These are phyloP conservation scores for Pterocarpus santalinus DNA, from an alignment of 306 rosid species.

Conservation along the genomic window DNA sequence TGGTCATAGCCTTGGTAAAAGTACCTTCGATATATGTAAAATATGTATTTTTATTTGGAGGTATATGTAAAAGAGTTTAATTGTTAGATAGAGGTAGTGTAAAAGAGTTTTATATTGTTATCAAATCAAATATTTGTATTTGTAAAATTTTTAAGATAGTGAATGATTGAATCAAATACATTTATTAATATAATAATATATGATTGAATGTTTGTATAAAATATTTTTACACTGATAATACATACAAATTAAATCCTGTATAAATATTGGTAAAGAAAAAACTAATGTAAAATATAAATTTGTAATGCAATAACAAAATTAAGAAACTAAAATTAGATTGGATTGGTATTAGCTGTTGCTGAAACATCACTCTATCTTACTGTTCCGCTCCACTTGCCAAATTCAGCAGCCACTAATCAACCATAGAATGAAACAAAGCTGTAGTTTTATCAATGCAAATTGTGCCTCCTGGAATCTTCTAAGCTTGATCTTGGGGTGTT, in stretches of 20 bases:
- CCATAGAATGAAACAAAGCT: background rate
- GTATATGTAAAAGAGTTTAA: too few species aligned
- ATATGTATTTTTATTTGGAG: too few species aligned
- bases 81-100: too few species aligned
- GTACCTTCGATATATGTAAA: background rate
- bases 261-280: background rate
- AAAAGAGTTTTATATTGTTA: too few species aligned
- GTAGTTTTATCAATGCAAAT: slow-evolving; percentile 20
- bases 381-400: slow-evolving; percentile 18
- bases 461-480: slow-evolving; percentile 8
- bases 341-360: slow-evolving; percentile 12
- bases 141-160: too few species aligned
- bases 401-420: slow-evolving; percentile 1
- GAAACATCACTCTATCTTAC: slow-evolving; percentile 23
- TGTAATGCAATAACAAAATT: background rate
- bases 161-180: too few species aligned
- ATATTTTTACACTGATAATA: too few species aligned
- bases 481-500: background rate
- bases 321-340: background rate
- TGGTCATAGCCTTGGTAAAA: background rate
- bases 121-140: too few species aligned
- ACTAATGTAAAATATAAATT: background rate
- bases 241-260: too few species aligned
- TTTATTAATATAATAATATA: too few species aligned
- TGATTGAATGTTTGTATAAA: too few species aligned